Conservation (phyloP, 2,329 filamentous ascomycete genomes). For the Parafenestella ontariensis region DNA sequence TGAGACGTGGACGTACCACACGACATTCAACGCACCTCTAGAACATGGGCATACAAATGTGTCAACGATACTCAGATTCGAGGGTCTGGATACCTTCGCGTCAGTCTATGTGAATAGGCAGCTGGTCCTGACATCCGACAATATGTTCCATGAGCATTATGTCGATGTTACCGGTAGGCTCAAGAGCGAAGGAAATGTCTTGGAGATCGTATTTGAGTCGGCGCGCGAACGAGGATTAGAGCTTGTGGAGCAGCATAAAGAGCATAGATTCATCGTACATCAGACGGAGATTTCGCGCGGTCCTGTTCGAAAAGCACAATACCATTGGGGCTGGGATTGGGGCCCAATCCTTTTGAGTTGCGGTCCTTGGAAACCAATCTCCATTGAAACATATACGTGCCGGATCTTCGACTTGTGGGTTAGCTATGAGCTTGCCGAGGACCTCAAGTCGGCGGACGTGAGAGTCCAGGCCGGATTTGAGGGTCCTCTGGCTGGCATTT, state of each 20-base stretch:
- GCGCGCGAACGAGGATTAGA: conserved; percentile 60
- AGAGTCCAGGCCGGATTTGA: background rate
- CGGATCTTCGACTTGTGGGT: conserved; percentile 70
- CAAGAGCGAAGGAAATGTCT: conserved; percentile 49
- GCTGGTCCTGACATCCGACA: conserved; percentile 62
- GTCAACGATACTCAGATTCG: conserved; percentile 61
- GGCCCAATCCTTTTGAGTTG: conserved; percentile 57
- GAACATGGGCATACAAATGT: conserved; percentile 26
- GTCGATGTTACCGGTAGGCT: conserved; percentile 57
- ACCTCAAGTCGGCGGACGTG: conserved; percentile 8
- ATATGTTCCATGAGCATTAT: conserved; percentile 69
- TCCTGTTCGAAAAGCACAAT: conserved; percentile 61
- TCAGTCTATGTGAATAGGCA: conserved; percentile 63
- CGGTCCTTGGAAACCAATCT: conserved; percentile 71
- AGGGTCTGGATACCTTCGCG: conserved; percentile 70
- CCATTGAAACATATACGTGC: conserved; percentile 72
- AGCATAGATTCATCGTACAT: conserved; percentile 57
- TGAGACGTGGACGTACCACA: conserved; percentile 55
- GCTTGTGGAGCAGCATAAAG: conserved; percentile 60
- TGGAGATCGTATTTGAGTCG: conserved; percentile 65
- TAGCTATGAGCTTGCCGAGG: conserved; percentile 60
- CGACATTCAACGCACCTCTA: conserved; percentile 41
- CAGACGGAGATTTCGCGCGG: conserved; percentile 57
- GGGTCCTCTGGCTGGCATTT: background rate
- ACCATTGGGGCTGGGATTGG: conserved; percentile 61